Conservation (phyloP, 352 stramenopile genomes). For the Pilasporangium apinafurcum region DNA sequence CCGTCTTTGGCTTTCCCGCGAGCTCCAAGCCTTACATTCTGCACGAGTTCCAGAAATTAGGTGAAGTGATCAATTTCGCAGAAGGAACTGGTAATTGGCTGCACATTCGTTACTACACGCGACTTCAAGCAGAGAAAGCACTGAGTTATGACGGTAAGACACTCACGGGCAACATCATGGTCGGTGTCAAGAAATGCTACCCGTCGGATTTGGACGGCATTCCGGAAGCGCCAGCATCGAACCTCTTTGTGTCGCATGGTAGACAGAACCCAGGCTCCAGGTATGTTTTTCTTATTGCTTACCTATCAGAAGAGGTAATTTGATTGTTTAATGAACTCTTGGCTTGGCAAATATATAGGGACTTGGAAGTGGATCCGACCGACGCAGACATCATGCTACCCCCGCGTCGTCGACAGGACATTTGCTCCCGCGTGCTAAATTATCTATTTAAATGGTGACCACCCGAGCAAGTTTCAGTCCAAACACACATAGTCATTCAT, state of each 20-base stretch:
- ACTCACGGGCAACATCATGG: conserved; percentile 63
- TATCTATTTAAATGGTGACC: conserved; percentile 85
- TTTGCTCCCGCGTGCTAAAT: conserved; percentile 75
- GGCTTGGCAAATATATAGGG: conserved; percentile 9
- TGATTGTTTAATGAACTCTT: neutral
- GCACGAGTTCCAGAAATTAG: conserved; percentile 70
- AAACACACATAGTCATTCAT: too few relatives aligned
- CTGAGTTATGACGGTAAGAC: conserved; percentile 62
- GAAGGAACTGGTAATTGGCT: conserved; percentile 71
- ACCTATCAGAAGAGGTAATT: neutral
- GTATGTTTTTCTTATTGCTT: neutral
- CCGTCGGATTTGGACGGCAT: conserved; percentile 56
- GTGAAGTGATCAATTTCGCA: conserved; percentile 68
- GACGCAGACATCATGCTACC: conserved; percentile 82
- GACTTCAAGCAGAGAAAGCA: conserved; percentile 76
- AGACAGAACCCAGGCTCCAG: conserved; percentile 36
- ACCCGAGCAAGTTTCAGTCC: neutral
- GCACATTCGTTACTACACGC: conserved; percentile 71
- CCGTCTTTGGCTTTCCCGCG: conserved; percentile 68
- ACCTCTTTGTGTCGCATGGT: conserved; percentile 37
- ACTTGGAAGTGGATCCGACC: conserved; percentile 69
- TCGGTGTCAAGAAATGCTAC: conserved; percentile 77
- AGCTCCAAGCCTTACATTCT: conserved; percentile 60
- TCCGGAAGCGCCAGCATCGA: conserved; percentile 44
- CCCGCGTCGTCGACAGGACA: conserved; percentile 52